A percentile compares a stretch with the other conserved stretches of the same genome.
phyloP scores from a whole-genome alignment of 208 protist genomes.

The Acanthamoeba rhysodes region DNA sequence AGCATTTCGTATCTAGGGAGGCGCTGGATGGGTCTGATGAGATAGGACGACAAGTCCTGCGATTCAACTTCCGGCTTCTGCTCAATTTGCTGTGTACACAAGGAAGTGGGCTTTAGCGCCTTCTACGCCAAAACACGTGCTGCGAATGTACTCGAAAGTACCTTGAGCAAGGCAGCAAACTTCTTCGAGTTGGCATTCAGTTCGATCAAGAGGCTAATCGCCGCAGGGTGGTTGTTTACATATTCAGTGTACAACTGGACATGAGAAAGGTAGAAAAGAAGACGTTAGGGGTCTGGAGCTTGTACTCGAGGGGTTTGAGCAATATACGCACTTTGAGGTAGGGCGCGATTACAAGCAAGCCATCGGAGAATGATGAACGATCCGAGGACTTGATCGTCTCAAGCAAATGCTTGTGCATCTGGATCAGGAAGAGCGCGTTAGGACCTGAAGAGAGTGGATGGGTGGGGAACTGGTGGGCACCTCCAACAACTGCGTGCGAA shows the following conservation, averaged over 20 bases:
- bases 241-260: conserved; percentile 67
- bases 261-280: background rate
- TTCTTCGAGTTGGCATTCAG: conserved; percentile 50
- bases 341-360: conserved; percentile 7
- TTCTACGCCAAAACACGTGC: too few species aligned
- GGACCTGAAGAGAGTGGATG: background rate
- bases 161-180: conserved; percentile 52
- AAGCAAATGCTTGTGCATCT: conserved; percentile 53
- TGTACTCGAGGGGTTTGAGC: background rate
- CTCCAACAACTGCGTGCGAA: conserved; percentile 47
- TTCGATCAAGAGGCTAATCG: conserved; percentile 31
- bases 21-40: conserved; percentile 64
- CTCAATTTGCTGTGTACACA: conserved; percentile 18
- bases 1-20: conserved; percentile 59
- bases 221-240: conserved; percentile 59
- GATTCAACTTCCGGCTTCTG: conserved; percentile 24
- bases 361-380: background rate
- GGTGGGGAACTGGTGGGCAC: background rate
- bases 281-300: background rate
- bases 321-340: conserved; percentile 50
- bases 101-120: too few species aligned
- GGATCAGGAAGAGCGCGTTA: background rate
- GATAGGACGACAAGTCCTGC: conserved; percentile 45
- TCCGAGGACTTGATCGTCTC: background rate
- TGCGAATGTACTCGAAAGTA: background rate